Conservation (phyloP, 805 yeast species). For the Scheffersomyces stipitis region DNA sequence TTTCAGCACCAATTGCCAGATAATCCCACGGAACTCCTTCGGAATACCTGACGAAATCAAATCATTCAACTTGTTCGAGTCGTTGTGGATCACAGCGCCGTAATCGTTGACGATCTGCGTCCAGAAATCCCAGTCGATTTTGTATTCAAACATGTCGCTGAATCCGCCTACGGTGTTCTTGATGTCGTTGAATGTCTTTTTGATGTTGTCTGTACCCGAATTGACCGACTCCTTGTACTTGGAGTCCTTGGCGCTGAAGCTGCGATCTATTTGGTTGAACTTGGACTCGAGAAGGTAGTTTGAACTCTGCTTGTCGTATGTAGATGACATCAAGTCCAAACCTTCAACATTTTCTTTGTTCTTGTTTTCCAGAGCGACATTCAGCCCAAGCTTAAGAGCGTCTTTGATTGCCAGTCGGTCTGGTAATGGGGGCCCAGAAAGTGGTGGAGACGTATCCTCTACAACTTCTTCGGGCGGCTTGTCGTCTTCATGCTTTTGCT, state of each 20-base stretch:
- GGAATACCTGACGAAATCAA: conserved; percentile 82
- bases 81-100: conserved; percentile 58
- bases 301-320: conserved; percentile 19
- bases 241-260: conserved; percentile 48
- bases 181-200: conserved; percentile 47
- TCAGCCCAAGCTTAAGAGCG: conserved; percentile 21
- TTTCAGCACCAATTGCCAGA: conserved; percentile 88
- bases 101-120: conserved; percentile 76
- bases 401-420: conserved; percentile 28
- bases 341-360: conserved; percentile 7
- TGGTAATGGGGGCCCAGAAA: conserved; percentile 40
- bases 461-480: too few relatives aligned
- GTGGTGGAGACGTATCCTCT: too few relatives aligned
- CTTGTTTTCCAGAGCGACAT: conserved; percentile 13
- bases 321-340: conserved; percentile 14
- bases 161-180: conserved; percentile 47
- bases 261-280: conserved; percentile 54
- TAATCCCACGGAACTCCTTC: conserved; percentile 76
- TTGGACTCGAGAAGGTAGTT: conserved; percentile 62
- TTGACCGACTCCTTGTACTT: conserved; percentile 48
- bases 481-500: too few relatives aligned
- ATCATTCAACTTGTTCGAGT: conserved; percentile 57
- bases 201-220: conserved; percentile 38
- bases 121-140: conserved; percentile 87
- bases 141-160: conserved; percentile 29